These are phyloP conservation scores for Artemisia tridentata DNA, from an alignment of 129 eudicot genomes.

Conservation along the genomic window DNA sequence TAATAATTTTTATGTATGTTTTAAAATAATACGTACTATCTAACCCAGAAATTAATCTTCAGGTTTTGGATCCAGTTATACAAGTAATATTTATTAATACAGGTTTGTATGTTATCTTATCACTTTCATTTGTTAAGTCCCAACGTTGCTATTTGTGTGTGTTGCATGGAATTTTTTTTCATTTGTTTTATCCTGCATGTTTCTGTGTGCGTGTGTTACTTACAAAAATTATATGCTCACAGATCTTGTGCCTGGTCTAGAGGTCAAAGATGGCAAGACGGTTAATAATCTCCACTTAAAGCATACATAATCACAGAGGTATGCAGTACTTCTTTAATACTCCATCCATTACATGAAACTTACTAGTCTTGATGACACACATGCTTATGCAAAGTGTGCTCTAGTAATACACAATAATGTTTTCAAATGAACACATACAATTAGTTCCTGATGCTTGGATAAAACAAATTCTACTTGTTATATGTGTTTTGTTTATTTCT, in stretches of 20 bases:
- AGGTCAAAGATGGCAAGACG: conserved; percentile 64
- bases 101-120: conserved; percentile 44
- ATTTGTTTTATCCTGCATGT: too few relatives aligned
- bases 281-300: conserved; percentile 79
- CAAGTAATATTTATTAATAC: conserved; percentile 88
- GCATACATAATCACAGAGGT: conserved; percentile 80
- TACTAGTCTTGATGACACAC: background rate
- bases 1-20: background rate
- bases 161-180: too few relatives aligned
- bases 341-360: conserved; percentile 4
- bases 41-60: conserved; percentile 21
- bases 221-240: conserved; percentile 24
- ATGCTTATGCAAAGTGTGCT: too few relatives aligned
- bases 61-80: conserved; percentile 71
- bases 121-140: background rate
- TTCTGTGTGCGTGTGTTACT: conserved; percentile 2
- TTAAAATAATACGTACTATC: background rate
- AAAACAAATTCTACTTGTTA: background rate
- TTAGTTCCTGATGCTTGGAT: background rate
- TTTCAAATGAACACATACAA: too few relatives aligned
- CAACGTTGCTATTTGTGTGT: too few relatives aligned
- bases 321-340: background rate
- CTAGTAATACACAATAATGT: background rate
- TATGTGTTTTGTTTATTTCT: background rate
- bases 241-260: conserved; percentile 80